A percentile compares a stretch with the other conserved stretches of the same genome.
Conservation (phyloP, 1,284 basidiomycete genomes). For the Moesziomyces sp. region DNA sequence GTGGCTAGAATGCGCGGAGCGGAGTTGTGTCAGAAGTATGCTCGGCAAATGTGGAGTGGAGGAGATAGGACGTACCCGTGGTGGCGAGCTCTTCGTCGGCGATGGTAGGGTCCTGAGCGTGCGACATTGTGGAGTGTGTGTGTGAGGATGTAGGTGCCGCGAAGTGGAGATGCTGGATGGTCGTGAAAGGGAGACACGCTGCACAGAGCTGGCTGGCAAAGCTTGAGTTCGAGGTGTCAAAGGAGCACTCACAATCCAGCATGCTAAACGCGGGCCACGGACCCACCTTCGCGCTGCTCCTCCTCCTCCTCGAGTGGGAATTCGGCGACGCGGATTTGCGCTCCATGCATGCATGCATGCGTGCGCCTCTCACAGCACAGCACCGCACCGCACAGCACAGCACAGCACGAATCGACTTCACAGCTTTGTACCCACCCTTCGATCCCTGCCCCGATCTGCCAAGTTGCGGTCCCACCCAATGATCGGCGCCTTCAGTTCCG, state of each 20-base stretch:
- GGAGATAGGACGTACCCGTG: constrained; percentile 29
- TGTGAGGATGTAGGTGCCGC: neutral
- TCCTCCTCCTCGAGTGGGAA: neutral
- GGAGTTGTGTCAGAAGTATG: constrained; percentile 1
- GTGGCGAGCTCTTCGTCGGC: constrained; percentile 52
- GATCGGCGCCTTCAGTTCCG: neutral
- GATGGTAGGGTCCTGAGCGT: constrained; percentile 47
- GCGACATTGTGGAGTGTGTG: constrained; percentile 40
- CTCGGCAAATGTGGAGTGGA: neutral
- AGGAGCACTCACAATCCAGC: neutral
- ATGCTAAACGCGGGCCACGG: neutral
- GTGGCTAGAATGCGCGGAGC: constrained; percentile 45
- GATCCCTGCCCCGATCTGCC: too few species aligned
- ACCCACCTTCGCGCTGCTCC: neutral
- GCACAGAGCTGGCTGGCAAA: neutral
- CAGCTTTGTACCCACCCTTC: neutral
- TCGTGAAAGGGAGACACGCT: neutral
- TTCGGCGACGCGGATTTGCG: neutral
- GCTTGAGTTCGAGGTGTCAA: neutral
- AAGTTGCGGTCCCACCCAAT: too few species aligned
- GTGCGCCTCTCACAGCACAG: neutral
- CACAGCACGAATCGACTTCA: neutral
- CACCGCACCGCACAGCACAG: neutral
- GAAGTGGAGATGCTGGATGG: constrained; percentile 6
- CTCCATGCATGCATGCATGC: neutral